A percentile compares a stretch with the other conserved stretches of the same genome.
Evolutionary conservation across 495 filamentous ascomycete genomes (phyloP).

Genomic region (Thozetella sp.): DNA sequence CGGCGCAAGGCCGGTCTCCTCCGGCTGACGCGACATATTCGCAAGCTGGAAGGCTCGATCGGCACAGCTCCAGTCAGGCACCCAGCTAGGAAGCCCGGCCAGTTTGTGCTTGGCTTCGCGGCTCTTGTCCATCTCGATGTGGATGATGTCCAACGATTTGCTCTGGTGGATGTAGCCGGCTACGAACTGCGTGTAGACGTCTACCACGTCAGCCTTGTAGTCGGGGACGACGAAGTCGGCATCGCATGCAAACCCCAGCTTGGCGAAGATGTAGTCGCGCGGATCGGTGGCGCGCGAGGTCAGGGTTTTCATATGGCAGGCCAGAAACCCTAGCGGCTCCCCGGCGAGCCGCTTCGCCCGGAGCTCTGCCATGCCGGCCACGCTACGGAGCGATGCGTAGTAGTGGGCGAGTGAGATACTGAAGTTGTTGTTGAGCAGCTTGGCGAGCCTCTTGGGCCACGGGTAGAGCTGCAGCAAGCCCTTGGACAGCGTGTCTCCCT

Average conservation of each 20-base stretch:
- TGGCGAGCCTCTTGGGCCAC: background rate
- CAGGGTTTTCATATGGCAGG: background rate
- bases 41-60: background rate
- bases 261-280: slow-evolving; percentile 5
- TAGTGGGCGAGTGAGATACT: background rate
- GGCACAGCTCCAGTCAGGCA: slow-evolving; percentile 3
- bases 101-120: background rate
- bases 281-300: background rate
- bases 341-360: background rate
- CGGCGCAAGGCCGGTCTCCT: background rate
- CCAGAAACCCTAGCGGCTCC: background rate
- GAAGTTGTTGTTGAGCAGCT: background rate
- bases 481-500: background rate
- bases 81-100: slow-evolving; percentile 2
- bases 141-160: slow-evolving; percentile 3
- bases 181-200: background rate
- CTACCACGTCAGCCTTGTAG: background rate
- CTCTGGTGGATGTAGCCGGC: background rate
- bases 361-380: background rate
- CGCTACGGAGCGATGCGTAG: background rate
- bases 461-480: background rate
- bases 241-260: background rate
- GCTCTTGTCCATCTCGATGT: background rate
- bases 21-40: background rate
- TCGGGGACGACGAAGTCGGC: slow-evolving; percentile 2